phyloP scores from a whole-genome alignment of 2,329 filamentous ascomycete species.

The Penicillium fuscoglaucum region DNA sequence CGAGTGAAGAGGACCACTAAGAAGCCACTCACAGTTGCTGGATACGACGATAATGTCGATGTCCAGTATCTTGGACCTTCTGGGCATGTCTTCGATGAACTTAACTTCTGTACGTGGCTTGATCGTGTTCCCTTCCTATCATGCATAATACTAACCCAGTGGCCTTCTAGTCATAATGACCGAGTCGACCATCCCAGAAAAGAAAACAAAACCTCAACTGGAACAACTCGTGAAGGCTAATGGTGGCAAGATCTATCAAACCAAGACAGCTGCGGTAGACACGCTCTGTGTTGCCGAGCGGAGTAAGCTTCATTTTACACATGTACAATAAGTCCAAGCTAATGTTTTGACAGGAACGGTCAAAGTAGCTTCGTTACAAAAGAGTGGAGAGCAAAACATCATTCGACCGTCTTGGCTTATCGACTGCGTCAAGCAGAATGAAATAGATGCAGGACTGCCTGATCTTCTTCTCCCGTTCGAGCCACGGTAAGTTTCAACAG shows the following conservation, averaged over 20 bases:
- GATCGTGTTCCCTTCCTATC: not conserved
- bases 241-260: slow-evolving; percentile 77
- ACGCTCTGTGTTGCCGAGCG: slow-evolving; percentile 80
- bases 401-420: slow-evolving; percentile 79
- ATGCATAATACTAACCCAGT: slow-evolving; percentile 10
- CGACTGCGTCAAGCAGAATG: slow-evolving; percentile 69
- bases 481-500: slow-evolving; percentile 46
- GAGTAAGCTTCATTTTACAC: slow-evolving; percentile 41
- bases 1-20: slow-evolving; percentile 58
- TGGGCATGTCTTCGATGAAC: slow-evolving; percentile 68
- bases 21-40: slow-evolving; percentile 72
- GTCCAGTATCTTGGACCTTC: slow-evolving; percentile 58
- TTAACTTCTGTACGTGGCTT: slow-evolving; percentile 65
- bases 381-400: slow-evolving; percentile 68
- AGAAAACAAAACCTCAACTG: slow-evolving; percentile 74
- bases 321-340: slow-evolving; percentile 1
- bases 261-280: slow-evolving; percentile 59
- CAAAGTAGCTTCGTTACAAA: slow-evolving; percentile 80
- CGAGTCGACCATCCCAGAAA: slow-evolving; percentile 67
- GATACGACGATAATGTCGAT: slow-evolving; percentile 58
- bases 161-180: slow-evolving; percentile 63
- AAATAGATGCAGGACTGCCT: slow-evolving; percentile 54
- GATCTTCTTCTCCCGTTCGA: slow-evolving; percentile 66
- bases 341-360: slow-evolving; percentile 53
- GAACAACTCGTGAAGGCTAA: slow-evolving; percentile 80